Evolutionary conservation across 2,329 filamentous ascomycete species (phyloP).

Genomic region (Hypoxylon sp.): DNA sequence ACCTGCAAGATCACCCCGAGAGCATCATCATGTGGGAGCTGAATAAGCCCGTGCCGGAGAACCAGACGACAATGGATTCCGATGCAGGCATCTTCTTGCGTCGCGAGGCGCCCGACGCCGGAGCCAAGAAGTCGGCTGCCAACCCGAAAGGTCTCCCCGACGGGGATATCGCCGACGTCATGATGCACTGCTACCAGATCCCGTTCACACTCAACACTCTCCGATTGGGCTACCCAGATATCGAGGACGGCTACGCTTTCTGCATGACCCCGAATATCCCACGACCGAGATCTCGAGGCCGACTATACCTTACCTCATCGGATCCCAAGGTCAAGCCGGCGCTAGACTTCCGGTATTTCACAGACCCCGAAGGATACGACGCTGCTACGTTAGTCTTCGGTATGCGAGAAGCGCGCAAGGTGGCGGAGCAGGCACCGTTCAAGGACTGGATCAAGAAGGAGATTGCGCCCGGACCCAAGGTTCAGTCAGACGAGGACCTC

Average conservation of each 20-base stretch:
- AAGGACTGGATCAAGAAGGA: constrained; percentile 85
- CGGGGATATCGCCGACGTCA: constrained; percentile 83
- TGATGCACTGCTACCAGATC: constrained; percentile 98
- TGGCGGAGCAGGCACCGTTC: constrained; percentile 81
- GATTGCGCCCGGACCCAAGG: constrained; percentile 78
- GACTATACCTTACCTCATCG: constrained; percentile 79
- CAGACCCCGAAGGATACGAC: constrained; percentile 86
- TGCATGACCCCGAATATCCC: constrained; percentile 96
- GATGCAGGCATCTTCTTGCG: constrained; percentile 91
- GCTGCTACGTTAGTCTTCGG: constrained; percentile 83
- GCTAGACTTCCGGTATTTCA: constrained; percentile 91
- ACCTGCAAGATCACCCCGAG: constrained; percentile 71
- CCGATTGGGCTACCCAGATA: constrained; percentile 75
- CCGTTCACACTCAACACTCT: constrained; percentile 89
- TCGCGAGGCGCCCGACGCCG: constrained; percentile 77
- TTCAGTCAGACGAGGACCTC: constrained; percentile 82
- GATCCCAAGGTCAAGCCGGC: constrained; percentile 83
- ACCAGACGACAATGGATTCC: constrained; percentile 91
- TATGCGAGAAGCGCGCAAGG: constrained; percentile 79
- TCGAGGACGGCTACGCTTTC: constrained; percentile 81
- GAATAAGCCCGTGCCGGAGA: constrained; percentile 78
- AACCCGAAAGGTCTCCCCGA: constrained; percentile 67
- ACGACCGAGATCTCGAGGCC: constrained; percentile 80
- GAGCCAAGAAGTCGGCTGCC: constrained; percentile 62
- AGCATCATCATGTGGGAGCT: constrained; percentile 79